phyloP scores from a whole-genome alignment of 768 basidiomycete genomes.

The Aureoboletus auriporus region DNA sequence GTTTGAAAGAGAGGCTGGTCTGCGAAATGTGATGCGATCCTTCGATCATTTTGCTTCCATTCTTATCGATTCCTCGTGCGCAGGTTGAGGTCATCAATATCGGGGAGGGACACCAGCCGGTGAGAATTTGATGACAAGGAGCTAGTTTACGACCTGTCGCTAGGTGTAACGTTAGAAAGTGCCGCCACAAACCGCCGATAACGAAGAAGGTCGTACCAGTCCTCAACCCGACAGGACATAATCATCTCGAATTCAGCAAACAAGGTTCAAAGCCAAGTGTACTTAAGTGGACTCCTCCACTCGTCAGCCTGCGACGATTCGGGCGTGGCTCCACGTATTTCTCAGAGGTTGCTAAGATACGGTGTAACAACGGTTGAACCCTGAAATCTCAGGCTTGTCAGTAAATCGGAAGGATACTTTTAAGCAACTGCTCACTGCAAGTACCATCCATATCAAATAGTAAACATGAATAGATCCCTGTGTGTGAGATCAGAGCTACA shows the following conservation, averaged over 20 bases:
- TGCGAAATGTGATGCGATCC: constrained; percentile 6
- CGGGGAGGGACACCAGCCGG: neutral
- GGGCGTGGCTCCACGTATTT: neutral
- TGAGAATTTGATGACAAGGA: constrained; percentile 9
- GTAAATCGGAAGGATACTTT: neutral
- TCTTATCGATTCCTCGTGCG: constrained; percentile 5
- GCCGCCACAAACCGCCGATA: neutral
- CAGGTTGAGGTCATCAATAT: neutral
- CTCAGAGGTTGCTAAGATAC: neutral
- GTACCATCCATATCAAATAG: neutral
- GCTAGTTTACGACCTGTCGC: neutral
- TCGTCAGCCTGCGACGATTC: neutral
- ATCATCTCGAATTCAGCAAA: neutral
- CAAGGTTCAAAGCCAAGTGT: neutral
- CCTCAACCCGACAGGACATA: neutral
- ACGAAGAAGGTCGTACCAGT: neutral
- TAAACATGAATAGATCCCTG: neutral
- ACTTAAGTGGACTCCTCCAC: neutral
- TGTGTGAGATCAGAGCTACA: neutral
- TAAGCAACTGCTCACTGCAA: neutral
- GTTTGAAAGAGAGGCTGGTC: neutral
- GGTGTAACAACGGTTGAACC: neutral
- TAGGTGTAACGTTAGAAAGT: neutral
- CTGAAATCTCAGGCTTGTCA: constrained; percentile 16
- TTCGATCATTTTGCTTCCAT: neutral